Base-by-base conservation (phyloP, 2,329 filamentous ascomycete genomes). In the Trichoderma sp. region DNA sequence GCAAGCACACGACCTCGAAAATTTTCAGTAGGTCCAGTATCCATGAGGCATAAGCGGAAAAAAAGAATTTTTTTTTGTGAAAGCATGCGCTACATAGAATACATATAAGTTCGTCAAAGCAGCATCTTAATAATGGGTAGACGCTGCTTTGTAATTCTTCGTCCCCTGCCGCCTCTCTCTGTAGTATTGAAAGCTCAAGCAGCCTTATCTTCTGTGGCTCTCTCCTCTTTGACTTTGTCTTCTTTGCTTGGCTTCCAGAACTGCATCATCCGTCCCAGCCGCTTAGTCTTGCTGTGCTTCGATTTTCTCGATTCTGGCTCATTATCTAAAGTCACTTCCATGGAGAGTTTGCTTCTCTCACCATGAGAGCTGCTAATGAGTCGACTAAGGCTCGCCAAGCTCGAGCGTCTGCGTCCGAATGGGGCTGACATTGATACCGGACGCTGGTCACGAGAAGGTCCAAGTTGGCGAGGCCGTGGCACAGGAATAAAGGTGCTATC, bases 331-430 rank as follows among this genome's bases (percentile, higher is more conserved):
- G 84, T 83, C 57, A 91, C 87, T 76, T 92, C 91, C 74, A 90
- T 89, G 0, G 89, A 91, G 27, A 93, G 82, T 77, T 93, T 93
- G 83, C 90, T 92, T 72, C 88, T 87, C 78, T 93, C 91, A 10
- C 89, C 90, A 73, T 93, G 91, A 3, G 89, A 89, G 72, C 88
- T 90, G 77, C 89, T 92, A 75, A 94, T 91, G 49, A 95, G 83
- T 60, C 92, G 88, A 72, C 91, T 93, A 35, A 95, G 82, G 75
- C 92, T 94, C 35, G 89, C 91, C 72, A 95, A 86, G 75, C 92
- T 94, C 4, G 90, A 91, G 66, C 92, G 87, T 75, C 93, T 89
- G 53, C 89, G 88, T 27, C 89, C 90, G 71, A 90, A 90, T 3
- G 87, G 85, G 13, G 85, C 83, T 14, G 86, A 86, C 33, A 90